A percentile compares a stretch with the other conserved stretches of the same genome.
phyloP scores from a whole-genome alignment of 2,329 filamentous ascomycete genomes.

The Fusarium poae region DNA sequence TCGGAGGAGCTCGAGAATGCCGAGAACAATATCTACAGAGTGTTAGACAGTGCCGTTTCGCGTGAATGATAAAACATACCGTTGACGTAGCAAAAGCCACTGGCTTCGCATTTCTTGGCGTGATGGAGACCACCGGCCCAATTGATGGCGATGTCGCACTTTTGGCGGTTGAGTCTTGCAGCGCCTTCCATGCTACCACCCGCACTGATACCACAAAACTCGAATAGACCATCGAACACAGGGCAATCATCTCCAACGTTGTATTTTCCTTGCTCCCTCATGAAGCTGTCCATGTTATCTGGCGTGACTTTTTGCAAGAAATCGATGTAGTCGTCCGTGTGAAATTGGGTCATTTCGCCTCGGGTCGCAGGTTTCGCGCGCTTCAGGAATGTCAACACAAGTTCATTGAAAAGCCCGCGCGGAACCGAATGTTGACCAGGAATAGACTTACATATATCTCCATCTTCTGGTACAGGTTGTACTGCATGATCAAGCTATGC shows the following conservation, averaged over 20 bases:
- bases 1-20: slow-evolving; percentile 90
- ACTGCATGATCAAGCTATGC: slow-evolving; percentile 95
- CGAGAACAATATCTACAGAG: slow-evolving; percentile 87
- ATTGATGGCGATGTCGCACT: slow-evolving; percentile 97
- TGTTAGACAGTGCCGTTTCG: slow-evolving; percentile 18
- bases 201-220: slow-evolving; percentile 94
- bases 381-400: slow-evolving; percentile 60
- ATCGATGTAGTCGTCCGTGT: slow-evolving; percentile 94
- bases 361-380: slow-evolving; percentile 87
- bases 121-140: slow-evolving; percentile 98
- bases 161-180: slow-evolving; percentile 86
- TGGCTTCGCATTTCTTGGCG: slow-evolving; percentile 96
- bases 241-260: slow-evolving; percentile 98
- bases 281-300: slow-evolving; percentile 96
- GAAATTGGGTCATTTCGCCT: slow-evolving; percentile 93
- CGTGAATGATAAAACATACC: slow-evolving; percentile 64
- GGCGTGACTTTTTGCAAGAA: slow-evolving; percentile 96
- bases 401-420: not conserved
- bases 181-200: slow-evolving; percentile 95
- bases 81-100: slow-evolving; percentile 98
- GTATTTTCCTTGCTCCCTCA: slow-evolving; percentile 91
- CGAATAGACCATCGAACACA: slow-evolving; percentile 97
- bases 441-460: slow-evolving; percentile 84
- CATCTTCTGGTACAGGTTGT: slow-evolving; percentile 96
- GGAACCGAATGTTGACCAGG: not conserved